phyloP scores from a whole-genome alignment of 1,284 basidiomycete genomes.

The Trametes polyzona region DNA sequence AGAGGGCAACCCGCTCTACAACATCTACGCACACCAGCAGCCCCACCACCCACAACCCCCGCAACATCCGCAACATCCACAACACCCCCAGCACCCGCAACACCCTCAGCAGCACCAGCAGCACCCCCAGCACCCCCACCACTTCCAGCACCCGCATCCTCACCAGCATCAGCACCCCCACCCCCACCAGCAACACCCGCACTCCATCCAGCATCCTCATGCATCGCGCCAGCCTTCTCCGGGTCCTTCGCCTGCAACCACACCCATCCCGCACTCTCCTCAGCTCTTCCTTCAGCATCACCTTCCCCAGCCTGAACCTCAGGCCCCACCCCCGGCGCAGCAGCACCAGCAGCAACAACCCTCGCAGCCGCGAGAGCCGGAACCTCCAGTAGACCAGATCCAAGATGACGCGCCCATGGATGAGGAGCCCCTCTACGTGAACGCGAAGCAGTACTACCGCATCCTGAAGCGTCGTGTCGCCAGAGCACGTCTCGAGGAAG shows the following conservation, averaged over 20 bases:
- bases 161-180: conserved; percentile 14
- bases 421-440: conserved; percentile 96
- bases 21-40: conserved; percentile 36
- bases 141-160: conserved; percentile 16
- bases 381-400: conserved; percentile 38
- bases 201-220: conserved; percentile 26
- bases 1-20: conserved; percentile 22
- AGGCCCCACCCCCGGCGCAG: conserved; percentile 15
- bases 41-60: conserved; percentile 4
- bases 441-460: conserved; percentile 96
- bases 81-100: conserved; percentile 9
- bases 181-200: conserved; percentile 24
- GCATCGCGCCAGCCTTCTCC: conserved; percentile 34
- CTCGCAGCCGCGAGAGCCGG: conserved; percentile 33
- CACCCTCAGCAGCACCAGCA: conserved; percentile 28
- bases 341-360: conserved; percentile 23
- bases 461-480: conserved; percentile 93
- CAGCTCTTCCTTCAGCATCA: conserved; percentile 34
- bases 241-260: conserved; percentile 28
- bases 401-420: conserved; percentile 57
- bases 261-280: conserved; percentile 30
- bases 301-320: conserved; percentile 20
- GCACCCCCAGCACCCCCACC: conserved; percentile 19
- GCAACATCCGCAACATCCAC: background rate
- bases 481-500: conserved; percentile 86